Evolutionary conservation across 257 asterid genomes (phyloP).

Genomic region (Eustoma russellianum): DNA sequence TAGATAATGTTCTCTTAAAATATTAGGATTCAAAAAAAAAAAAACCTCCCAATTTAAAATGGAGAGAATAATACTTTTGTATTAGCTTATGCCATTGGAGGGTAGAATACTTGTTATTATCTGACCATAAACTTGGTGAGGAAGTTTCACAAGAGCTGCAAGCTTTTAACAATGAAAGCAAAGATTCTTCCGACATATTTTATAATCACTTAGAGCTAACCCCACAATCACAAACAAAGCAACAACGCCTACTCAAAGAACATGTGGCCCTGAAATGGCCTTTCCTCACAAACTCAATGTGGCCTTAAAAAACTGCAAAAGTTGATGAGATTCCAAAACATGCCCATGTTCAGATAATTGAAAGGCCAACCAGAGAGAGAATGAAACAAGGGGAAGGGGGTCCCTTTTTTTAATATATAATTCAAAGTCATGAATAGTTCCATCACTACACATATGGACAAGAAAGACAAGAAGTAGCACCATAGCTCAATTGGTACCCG

Average conservation of each 20-base stretch:
- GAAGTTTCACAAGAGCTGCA: too few relatives aligned
- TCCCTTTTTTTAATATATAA: constrained; percentile 17
- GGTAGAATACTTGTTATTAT: too few relatives aligned
- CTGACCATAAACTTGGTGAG: too few relatives aligned
- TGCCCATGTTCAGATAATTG: too few relatives aligned
- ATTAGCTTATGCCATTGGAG: too few relatives aligned
- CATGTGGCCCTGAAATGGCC: constrained; percentile 3
- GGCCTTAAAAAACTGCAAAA: constrained; percentile 5
- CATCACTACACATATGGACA: constrained; percentile 23
- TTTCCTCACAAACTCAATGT: background rate
- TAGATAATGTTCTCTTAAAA: too few relatives aligned
- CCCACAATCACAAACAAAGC: constrained; percentile 12
- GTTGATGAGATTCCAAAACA: background rate
- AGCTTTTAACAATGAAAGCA: background rate
- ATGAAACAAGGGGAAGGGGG: constrained; percentile 8
- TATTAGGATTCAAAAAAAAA: too few relatives aligned
- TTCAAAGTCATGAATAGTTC: constrained; percentile 8
- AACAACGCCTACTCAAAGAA: too few relatives aligned
- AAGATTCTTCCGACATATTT: constrained; percentile 19
- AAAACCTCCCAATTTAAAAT: too few relatives aligned
- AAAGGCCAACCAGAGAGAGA: constrained; percentile 1
- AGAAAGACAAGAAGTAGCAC: too few relatives aligned
- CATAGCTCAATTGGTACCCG: too few relatives aligned
- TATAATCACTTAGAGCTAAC: constrained; percentile 11
- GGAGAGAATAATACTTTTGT: too few relatives aligned